Conservation (phyloP, 2,329 filamentous ascomycete species). For the Penicillium olsonii region DNA sequence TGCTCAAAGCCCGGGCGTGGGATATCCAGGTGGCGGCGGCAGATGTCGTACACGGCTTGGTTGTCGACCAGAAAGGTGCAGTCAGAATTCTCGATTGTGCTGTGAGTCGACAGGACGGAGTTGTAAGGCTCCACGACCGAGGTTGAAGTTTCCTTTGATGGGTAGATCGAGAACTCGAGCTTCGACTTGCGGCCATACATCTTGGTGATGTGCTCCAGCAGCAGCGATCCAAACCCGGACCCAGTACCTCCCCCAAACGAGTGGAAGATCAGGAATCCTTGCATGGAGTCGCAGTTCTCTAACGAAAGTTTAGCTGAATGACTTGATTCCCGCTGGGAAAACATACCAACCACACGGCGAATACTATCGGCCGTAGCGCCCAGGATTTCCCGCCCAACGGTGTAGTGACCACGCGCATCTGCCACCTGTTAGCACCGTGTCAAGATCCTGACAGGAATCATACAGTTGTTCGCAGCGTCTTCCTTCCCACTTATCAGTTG, state of each 20-base stretch:
- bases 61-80: slow-evolving; percentile 71
- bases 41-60: slow-evolving; percentile 69
- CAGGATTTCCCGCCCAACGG: slow-evolving; percentile 67
- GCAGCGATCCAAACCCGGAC: slow-evolving; percentile 65
- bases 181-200: slow-evolving; percentile 71
- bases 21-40: slow-evolving; percentile 65
- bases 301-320: slow-evolving; percentile 16
- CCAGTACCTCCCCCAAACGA: slow-evolving; percentile 69
- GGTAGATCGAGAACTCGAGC: slow-evolving; percentile 68
- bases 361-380: slow-evolving; percentile 65
- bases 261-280: slow-evolving; percentile 69
- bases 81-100: slow-evolving; percentile 68
- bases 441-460: slow-evolving; percentile 14
- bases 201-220: slow-evolving; percentile 64
- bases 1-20: slow-evolving; percentile 66
- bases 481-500: slow-evolving; percentile 68
- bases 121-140: slow-evolving; percentile 70
- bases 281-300: slow-evolving; percentile 68
- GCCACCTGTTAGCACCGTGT: slow-evolving; percentile 15
- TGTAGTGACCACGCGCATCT: slow-evolving; percentile 70
- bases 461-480: slow-evolving; percentile 69
- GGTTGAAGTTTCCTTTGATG: slow-evolving; percentile 63
- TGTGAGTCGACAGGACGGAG: slow-evolving; percentile 57
- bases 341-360: slow-evolving; percentile 62
- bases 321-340: neutral